A percentile compares a stretch with the other conserved stretches of the same genome.
Conservation (phyloP, 2,329 filamentous ascomycete genomes). For the Simplicillium sp. region DNA sequence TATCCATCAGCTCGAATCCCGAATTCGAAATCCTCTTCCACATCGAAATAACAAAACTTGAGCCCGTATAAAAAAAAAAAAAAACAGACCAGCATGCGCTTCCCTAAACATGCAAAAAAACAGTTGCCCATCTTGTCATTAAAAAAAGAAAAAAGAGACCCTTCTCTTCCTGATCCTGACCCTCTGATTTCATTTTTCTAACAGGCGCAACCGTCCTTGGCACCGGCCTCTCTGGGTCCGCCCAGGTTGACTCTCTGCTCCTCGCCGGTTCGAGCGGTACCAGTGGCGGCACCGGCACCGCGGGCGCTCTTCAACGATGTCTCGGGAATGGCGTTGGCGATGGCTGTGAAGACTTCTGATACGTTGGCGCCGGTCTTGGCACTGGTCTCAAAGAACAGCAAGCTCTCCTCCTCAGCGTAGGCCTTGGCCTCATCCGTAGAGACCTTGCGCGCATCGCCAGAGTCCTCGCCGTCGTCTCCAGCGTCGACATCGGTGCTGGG, state of each 20-base stretch:
- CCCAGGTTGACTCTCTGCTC: constrained; percentile 77
- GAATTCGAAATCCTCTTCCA: too few species aligned
- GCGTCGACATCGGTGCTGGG: constrained; percentile 35
- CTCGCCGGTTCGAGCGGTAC: constrained; percentile 48
- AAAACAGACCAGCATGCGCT: neutral
- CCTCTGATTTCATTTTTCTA: constrained; percentile 26
- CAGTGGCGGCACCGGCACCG: constrained; percentile 56
- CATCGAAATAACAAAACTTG: too few species aligned
- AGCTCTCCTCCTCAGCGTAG: constrained; percentile 88
- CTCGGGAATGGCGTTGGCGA: constrained; percentile 96
- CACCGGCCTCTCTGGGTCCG: constrained; percentile 60
- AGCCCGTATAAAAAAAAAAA: too few species aligned
- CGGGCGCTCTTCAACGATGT: constrained; percentile 86
- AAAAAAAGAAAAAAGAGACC: constrained; percentile 4
- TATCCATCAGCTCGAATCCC: too few species aligned
- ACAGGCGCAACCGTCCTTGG: constrained; percentile 89
- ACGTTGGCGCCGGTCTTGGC: constrained; percentile 96
- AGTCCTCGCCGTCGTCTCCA: constrained; percentile 49
- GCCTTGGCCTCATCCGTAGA: constrained; percentile 82
- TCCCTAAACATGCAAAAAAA: constrained; percentile 1
- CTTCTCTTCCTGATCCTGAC: too few species aligned
- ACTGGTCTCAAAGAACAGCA: constrained; percentile 96
- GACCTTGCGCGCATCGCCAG: constrained; percentile 75
- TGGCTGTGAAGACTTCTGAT: constrained; percentile 91
- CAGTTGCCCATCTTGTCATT: neutral